Conservation (phyloP, 305 asterid genomes). For the Caryopteris hybrid region DNA sequence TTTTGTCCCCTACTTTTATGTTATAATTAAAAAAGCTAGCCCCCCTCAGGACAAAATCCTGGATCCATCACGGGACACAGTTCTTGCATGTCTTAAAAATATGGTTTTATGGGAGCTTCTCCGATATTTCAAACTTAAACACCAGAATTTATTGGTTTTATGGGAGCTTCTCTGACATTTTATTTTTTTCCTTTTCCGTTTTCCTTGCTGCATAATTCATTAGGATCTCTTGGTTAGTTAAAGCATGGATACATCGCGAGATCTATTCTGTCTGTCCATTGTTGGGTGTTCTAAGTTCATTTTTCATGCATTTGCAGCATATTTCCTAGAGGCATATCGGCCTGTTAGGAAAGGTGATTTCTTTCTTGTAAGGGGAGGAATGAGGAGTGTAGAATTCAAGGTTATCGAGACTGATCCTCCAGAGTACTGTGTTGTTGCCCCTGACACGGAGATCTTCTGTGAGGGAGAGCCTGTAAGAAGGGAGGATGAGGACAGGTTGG, state of each 20-base stretch:
- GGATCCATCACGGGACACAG: neutral
- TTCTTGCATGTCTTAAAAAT: neutral
- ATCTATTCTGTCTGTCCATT: neutral
- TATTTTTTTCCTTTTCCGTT: neutral
- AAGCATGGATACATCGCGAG: neutral
- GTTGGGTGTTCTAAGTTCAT: conserved; percentile 11
- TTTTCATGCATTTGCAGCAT: conserved; percentile 35
- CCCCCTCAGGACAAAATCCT: no score
- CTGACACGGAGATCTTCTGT: conserved; percentile 56
- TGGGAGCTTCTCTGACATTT: no score
- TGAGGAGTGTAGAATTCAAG: conserved; percentile 60
- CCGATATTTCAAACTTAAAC: neutral
- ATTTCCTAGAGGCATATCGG: conserved; percentile 60
- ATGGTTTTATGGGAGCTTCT: neutral
- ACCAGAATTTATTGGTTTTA: neutral
- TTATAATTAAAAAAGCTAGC: no score
- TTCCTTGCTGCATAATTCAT: neutral
- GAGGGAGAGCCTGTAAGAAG: conserved; percentile 60
- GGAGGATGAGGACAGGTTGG: conserved; percentile 53
- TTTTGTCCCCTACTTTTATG: no score
- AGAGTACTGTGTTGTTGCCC: conserved; percentile 60
- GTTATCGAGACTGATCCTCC: conserved; percentile 51
- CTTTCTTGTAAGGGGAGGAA: conserved; percentile 59
- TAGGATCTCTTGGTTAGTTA: neutral
- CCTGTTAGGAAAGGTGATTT: conserved; percentile 70